These are phyloP conservation scores for Omphalotus guepiniiformis DNA, from an alignment of 768 basidiomycete genomes.

Conservation along the genomic window DNA sequence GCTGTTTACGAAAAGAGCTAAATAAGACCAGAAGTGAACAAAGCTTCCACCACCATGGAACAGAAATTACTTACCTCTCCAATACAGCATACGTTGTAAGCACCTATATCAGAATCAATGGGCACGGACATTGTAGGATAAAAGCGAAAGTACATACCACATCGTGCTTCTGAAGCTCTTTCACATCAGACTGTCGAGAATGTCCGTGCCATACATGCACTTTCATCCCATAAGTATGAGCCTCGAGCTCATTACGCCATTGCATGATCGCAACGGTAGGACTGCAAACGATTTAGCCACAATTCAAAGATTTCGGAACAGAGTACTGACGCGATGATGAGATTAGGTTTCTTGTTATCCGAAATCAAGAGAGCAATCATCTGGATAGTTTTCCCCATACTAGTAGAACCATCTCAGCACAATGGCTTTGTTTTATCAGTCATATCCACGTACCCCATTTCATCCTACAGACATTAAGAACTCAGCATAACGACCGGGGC, in stretches of 20 bases:
- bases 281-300: slow-evolving; percentile 24
- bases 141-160: slow-evolving; percentile 50
- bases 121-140: not conserved
- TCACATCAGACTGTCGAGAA: slow-evolving; percentile 59
- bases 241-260: slow-evolving; percentile 91
- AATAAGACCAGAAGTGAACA: slow-evolving; percentile 1
- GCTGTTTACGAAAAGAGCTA: slow-evolving; percentile 88
- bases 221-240: slow-evolving; percentile 80
- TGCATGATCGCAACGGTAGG: slow-evolving; percentile 63
- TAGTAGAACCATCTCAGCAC: slow-evolving; percentile 19
- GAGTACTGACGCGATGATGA: slow-evolving; percentile 82
- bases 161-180: slow-evolving; percentile 78
- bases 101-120: slow-evolving; percentile 40
- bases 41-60: not conserved
- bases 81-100: slow-evolving; percentile 85
- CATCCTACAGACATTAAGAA: slow-evolving; percentile 46
- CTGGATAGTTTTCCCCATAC: slow-evolving; percentile 96
- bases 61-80: slow-evolving; percentile 44
- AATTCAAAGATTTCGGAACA: slow-evolving; percentile 48
- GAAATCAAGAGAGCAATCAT: slow-evolving; percentile 87
- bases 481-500: not conserved
- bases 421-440: slow-evolving; percentile 20
- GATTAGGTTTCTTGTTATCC: slow-evolving; percentile 73
- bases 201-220: slow-evolving; percentile 93
- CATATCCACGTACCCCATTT: slow-evolving; percentile 98